These are phyloP conservation scores for Chrysosporium queenslandicum DNA, from an alignment of 2,329 filamentous ascomycete species.

Conservation along the genomic window DNA sequence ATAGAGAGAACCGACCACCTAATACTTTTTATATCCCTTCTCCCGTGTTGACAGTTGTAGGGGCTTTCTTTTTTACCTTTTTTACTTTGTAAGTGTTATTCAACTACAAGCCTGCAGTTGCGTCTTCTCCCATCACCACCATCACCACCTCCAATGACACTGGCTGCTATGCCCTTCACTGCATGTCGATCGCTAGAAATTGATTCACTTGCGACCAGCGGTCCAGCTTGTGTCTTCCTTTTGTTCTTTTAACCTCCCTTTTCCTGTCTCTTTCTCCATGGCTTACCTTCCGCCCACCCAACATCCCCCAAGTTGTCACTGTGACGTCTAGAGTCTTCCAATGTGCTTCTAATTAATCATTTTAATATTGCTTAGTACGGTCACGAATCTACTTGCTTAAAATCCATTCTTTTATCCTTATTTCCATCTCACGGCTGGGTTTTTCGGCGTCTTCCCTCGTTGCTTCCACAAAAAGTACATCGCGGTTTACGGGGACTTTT, in stretches of 20 bases:
- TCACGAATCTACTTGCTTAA: constrained; percentile 1
- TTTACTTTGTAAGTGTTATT: constrained; percentile 1
- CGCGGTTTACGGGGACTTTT: background rate
- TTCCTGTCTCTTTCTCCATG: background rate
- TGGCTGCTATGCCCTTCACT: background rate
- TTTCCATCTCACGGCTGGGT: constrained; percentile 1
- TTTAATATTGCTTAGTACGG: background rate
- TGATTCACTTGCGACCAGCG: background rate
- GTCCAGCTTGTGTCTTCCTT: background rate
- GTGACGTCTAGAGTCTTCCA: background rate
- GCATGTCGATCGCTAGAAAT: constrained; percentile 5
- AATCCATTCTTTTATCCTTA: background rate
- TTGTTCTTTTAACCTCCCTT: background rate
- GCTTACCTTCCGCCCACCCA: too few species aligned
- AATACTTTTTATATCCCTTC: constrained; percentile 1
- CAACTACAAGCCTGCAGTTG: background rate
- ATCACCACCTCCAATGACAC: constrained; percentile 5
- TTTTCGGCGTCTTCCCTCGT: constrained; percentile 6
- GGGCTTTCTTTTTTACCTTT: constrained; percentile 1
- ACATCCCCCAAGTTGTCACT: too few species aligned
- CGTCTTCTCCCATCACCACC: background rate
- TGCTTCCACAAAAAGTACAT: background rate
- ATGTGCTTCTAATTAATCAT: background rate
- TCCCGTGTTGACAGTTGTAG: background rate
- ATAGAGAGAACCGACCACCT: too few species aligned